These are phyloP conservation scores for Taphrina betulina DNA, from an alignment of 1,139 yeast genomes.

Conservation along the genomic window DNA sequence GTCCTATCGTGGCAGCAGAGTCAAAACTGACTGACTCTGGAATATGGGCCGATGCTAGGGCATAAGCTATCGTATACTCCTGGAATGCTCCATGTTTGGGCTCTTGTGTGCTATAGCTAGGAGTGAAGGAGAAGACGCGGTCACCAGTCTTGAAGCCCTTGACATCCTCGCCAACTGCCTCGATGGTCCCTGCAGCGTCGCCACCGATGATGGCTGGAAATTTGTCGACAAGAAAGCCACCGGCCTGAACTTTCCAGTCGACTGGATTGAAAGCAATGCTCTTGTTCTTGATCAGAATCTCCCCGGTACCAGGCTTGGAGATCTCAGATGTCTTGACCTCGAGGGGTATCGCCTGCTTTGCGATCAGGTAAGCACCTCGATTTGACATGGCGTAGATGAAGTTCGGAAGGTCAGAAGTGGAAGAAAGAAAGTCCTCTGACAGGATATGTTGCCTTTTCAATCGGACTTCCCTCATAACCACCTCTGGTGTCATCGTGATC, in stretches of 20 bases:
- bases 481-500: too few species aligned
- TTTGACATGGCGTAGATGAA: too few species aligned
- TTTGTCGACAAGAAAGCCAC: conserved; percentile 2
- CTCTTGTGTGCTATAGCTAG: conserved; percentile 43
- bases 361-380: too few species aligned
- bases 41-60: conserved; percentile 37
- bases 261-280: conserved; percentile 17
- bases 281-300: conserved; percentile 11
- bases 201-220: conserved; percentile 42
- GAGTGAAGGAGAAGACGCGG: conserved; percentile 42
- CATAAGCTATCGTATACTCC: conserved; percentile 49
- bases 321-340: conserved; percentile 3
- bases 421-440: too few species aligned
- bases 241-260: conserved; percentile 7
- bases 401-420: too few species aligned
- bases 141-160: conserved; percentile 56
- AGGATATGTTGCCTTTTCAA: too few species aligned
- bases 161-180: conserved; percentile 44
- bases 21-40: conserved; percentile 35
- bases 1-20: conserved; percentile 36
- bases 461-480: too few species aligned
- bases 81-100: conserved; percentile 53
- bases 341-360: too few species aligned
- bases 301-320: conserved; percentile 40
- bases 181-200: conserved; percentile 57